Percentiles rank a stretch among this genome's conserved stretches.
phyloP scores from a whole-genome alignment of 192 early-diverging fungal species.

The Backusella morwellensis region DNA sequence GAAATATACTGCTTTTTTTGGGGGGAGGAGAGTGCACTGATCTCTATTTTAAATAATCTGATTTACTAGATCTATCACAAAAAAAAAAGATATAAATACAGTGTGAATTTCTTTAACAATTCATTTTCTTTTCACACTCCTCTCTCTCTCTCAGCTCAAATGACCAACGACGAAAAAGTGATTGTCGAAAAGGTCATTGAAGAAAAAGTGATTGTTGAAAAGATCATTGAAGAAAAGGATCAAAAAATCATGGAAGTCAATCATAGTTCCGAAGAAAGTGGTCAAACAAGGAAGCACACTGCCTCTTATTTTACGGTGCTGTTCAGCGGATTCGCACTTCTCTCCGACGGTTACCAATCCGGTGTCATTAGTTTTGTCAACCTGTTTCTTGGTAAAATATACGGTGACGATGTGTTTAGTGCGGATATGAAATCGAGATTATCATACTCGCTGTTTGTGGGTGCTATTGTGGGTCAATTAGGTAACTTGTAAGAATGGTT shows the following conservation, averaged over 20 bases:
- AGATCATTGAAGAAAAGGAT: background rate
- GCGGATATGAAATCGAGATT: slow-evolving; percentile 41
- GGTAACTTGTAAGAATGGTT: slow-evolving; percentile 1
- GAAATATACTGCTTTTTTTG: background rate
- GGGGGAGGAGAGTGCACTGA: background rate
- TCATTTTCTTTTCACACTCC: background rate
- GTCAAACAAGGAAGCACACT: background rate
- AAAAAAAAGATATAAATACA: background rate
- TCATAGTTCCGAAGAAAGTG: background rate
- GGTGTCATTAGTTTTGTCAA: slow-evolving; percentile 52
- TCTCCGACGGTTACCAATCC: slow-evolving; percentile 57
- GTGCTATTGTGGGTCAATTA: slow-evolving; percentile 52
- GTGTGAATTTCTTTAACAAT: background rate
- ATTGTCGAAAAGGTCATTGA: background rate
- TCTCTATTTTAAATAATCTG: background rate
- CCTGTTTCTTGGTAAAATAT: slow-evolving; percentile 43
- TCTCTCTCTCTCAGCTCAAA: background rate
- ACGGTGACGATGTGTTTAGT: slow-evolving; percentile 35
- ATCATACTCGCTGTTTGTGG: slow-evolving; percentile 51
- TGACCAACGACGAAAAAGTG: background rate
- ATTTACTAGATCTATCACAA: background rate
- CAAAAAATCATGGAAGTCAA: background rate
- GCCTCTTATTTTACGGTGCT: slow-evolving; percentile 29
- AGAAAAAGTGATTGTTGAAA: too few species aligned
- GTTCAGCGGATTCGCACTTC: slow-evolving; percentile 40